Base-by-base conservation (phyloP, 1,284 basidiomycete species). In the Sutorius eximius region DNA sequence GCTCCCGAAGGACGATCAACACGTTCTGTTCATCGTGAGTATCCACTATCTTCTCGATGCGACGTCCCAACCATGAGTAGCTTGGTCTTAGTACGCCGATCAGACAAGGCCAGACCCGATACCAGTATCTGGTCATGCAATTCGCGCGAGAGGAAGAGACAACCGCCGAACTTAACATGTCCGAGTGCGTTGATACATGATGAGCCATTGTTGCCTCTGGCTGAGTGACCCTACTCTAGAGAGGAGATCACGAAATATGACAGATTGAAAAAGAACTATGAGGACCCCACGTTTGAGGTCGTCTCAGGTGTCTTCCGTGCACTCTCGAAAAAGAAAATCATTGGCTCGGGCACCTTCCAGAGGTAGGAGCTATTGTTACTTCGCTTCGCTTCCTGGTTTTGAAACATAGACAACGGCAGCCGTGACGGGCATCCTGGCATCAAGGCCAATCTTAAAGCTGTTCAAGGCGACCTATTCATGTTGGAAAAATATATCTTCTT, bases 401-500 rank as follows among this genome's bases (percentile, higher is more conserved):
- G 34, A 59, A 20, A 27, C 38, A 29, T 24, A 43, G 27, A 7
- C 38, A 9, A 42, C 45, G 45, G 6, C 55, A 91, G 89, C 61
- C 87, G 86, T 15, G 83, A 83, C 55, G 86, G 87, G 10, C 87
- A 89, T 60, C 86, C 88, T 6, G 86, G 87, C 20, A 84, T 99
- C 76, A 98, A 98, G 77, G 95, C 94, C 63, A 98, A 98, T 73
- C 82, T 99, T 67, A 99, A 99, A 76, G 97, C 97, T 42, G 85
- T 92, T 15, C 95, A 98, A 72, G 97, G 97, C 59, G 93, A 98
- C 71, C 85, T 99, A 27, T 99, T 98, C 82, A 86, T 98, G 77
- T 86, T 99, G 59, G 97, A 99, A 71, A 98, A 98, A 82, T 93
- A 91, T 70, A 81, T 99, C 48, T 93, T 99, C 74, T 99, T 98